A percentile compares a stretch with the other conserved stretches of the same genome.
phyloP scores from a whole-genome alignment of 768 basidiomycete species.

The Panellus pusillus region DNA sequence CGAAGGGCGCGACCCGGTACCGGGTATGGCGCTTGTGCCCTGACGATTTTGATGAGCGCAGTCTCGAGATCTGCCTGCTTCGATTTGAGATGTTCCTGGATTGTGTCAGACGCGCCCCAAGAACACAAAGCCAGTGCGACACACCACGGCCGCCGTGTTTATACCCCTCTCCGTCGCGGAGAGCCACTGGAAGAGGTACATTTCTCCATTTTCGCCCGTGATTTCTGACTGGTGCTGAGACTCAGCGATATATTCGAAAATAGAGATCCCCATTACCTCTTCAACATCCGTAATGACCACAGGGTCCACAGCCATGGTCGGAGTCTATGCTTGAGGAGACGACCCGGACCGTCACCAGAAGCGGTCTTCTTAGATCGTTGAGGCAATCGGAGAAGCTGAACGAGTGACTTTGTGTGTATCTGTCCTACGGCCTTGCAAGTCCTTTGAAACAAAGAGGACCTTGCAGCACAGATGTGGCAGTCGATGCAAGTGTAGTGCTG shows the following conservation, averaged over 20 bases:
- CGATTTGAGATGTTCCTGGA: slow-evolving; percentile 68
- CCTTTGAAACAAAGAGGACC: too few relatives aligned
- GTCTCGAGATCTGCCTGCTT: slow-evolving; percentile 63
- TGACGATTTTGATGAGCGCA: slow-evolving; percentile 65
- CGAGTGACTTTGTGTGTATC: too few relatives aligned
- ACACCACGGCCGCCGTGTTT: slow-evolving; percentile 49
- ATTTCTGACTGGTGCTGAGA: slow-evolving; percentile 54
- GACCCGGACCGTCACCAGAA: too few relatives aligned
- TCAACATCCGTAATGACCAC: slow-evolving; percentile 29
- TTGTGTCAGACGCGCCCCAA: background rate
- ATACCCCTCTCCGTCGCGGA: slow-evolving; percentile 62
- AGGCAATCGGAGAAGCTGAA: too few relatives aligned
- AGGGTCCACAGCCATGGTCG: slow-evolving; percentile 7
- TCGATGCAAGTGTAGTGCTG: too few relatives aligned
- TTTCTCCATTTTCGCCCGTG: slow-evolving; percentile 72
- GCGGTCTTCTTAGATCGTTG: too few relatives aligned
- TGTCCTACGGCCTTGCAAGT: too few relatives aligned
- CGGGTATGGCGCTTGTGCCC: slow-evolving; percentile 67
- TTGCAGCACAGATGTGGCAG: too few relatives aligned
- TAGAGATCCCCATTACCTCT: slow-evolving; percentile 24
- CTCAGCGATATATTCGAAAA: slow-evolving; percentile 4
- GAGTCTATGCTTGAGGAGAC: too few relatives aligned
- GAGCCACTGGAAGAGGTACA: slow-evolving; percentile 86
- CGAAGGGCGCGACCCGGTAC: slow-evolving; percentile 85
- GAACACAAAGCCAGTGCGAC: slow-evolving; percentile 26